A percentile compares a stretch with the other conserved stretches of the same genome.
Conservation (phyloP, 805 yeast genomes). For the Myxozyma neglecta region DNA sequence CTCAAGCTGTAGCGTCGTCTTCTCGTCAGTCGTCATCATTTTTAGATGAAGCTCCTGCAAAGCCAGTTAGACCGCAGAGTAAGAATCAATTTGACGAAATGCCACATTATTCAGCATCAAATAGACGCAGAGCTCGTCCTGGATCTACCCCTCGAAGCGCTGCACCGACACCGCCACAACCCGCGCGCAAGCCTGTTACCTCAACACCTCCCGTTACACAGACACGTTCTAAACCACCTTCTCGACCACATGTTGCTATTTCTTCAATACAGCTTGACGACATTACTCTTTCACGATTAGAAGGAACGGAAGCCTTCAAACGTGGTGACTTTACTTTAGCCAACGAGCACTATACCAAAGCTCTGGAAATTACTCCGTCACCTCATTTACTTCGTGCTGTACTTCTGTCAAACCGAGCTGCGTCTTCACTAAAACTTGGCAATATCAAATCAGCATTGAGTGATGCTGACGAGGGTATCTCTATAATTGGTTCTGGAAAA, state of each 20-base stretch:
- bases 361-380: slow-evolving; percentile 58
- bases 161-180: background rate
- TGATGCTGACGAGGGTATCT: slow-evolving; percentile 52
- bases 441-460: slow-evolving; percentile 56
- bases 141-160: background rate
- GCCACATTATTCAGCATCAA: background rate
- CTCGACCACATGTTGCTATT: slow-evolving; percentile 34
- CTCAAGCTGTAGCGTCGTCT: background rate
- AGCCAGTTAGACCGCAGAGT: background rate
- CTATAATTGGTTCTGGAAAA: slow-evolving; percentile 42
- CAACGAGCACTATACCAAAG: slow-evolving; percentile 55
- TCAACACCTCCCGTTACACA: background rate
- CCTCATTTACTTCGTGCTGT: slow-evolving; percentile 66
- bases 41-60: background rate
- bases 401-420: slow-evolving; percentile 72
- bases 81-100: slow-evolving; percentile 1
- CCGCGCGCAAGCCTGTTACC: background rate
- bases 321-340: slow-evolving; percentile 83
- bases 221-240: slow-evolving; percentile 14
- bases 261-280: slow-evolving; percentile 39
- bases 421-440: slow-evolving; percentile 67
- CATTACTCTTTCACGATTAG: slow-evolving; percentile 37
- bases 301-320: slow-evolving; percentile 64
- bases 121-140: slow-evolving; percentile 7
- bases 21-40: background rate